Percentiles rank a stretch among this genome's conserved stretches.
Conservation (phyloP, 2,329 filamentous ascomycete species). For the Neurospora sp. region DNA sequence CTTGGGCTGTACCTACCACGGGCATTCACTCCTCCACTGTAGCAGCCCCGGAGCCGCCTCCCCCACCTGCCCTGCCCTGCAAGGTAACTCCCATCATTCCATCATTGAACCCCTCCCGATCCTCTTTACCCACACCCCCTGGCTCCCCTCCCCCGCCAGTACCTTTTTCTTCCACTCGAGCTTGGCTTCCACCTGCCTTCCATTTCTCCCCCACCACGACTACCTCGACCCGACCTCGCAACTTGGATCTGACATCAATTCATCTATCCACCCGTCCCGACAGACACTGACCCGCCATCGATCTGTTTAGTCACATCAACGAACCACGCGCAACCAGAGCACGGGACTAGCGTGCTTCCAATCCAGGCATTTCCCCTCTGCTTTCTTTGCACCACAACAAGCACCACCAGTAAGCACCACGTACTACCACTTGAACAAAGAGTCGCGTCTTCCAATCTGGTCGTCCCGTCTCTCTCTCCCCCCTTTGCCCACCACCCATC, state of each 20-base stretch:
- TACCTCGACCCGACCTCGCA: background rate
- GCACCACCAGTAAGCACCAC: background rate
- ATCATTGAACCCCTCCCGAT: background rate
- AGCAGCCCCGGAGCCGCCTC: background rate
- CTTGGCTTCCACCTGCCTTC: background rate
- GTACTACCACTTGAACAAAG: background rate
- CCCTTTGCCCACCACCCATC: background rate
- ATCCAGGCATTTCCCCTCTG: background rate
- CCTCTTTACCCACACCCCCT: background rate
- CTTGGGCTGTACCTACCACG: background rate
- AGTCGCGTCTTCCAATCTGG: background rate
- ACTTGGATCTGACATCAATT: background rate
- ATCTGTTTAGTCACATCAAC: background rate
- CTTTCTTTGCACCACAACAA: background rate
- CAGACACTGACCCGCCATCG: background rate
- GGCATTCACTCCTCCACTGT: background rate
- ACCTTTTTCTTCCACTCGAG: background rate
- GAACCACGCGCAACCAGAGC: background rate
- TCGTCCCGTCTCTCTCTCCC: background rate
- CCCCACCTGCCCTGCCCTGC: background rate
- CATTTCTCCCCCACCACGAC: slow-evolving; percentile 6
- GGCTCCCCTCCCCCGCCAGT: background rate
- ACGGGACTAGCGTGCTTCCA: background rate
- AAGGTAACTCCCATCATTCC: background rate
- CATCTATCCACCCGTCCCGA: slow-evolving; percentile 1